Percentiles rank a stretch among this genome's conserved stretches.
Evolutionary conservation across 768 basidiomycete species (phyloP).

Genomic region (Gyrodon lividus): DNA sequence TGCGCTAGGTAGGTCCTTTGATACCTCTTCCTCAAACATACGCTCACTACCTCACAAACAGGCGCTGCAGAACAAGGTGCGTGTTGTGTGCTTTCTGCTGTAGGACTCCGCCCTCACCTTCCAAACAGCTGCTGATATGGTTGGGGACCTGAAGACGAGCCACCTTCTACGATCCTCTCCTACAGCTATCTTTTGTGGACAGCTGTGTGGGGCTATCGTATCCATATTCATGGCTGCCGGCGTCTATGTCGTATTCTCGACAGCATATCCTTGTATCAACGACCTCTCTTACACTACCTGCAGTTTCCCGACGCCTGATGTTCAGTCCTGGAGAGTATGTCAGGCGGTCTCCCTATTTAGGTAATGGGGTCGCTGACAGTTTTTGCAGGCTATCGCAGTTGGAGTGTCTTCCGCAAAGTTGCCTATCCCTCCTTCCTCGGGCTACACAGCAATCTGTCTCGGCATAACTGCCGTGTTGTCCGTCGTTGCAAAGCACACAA

Average conservation of each 20-base stretch:
- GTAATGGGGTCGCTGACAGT: too few relatives aligned
- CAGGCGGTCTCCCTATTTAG: background rate
- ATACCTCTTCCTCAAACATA: background rate
- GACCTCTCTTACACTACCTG: constrained; percentile 14
- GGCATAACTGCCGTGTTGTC: constrained; percentile 44
- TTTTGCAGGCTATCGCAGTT: constrained; percentile 11
- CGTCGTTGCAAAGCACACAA: constrained; percentile 38
- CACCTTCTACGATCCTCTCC: constrained; percentile 67
- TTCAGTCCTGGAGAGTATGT: constrained; percentile 26
- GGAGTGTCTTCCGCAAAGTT: constrained; percentile 23
- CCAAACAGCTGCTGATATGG: constrained; percentile 53
- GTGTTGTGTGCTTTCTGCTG: background rate
- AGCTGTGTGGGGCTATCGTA: constrained; percentile 56
- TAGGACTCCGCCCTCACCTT: background rate
- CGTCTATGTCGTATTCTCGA: constrained; percentile 61
- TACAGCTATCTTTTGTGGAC: constrained; percentile 59
- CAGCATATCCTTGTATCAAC: constrained; percentile 59
- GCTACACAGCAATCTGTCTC: constrained; percentile 57
- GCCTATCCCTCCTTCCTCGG: constrained; percentile 51
- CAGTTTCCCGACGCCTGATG: constrained; percentile 24
- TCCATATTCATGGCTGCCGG: constrained; percentile 60
- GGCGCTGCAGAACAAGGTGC: constrained; percentile 26
- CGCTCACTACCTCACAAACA: background rate
- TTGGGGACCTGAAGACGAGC: constrained; percentile 67
- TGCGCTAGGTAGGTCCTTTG: constrained; percentile 13